Evolutionary conservation across 768 basidiomycete genomes (phyloP), one percentile per base, ranked within the genome.

Genomic region (Leucosporidium creatinivorum): DNA sequence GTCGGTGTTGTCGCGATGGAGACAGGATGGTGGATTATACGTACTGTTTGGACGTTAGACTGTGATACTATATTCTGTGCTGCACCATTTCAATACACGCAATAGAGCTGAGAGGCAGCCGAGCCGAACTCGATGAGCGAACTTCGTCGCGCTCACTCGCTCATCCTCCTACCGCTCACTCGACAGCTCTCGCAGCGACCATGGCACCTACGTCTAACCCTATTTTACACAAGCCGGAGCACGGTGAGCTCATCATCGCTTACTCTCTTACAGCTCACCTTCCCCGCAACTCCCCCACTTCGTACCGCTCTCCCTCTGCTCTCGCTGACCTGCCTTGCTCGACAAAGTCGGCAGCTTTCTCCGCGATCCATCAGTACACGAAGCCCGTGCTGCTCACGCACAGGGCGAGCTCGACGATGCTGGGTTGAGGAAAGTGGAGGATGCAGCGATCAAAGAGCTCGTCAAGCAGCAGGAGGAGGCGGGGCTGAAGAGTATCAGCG

Each of bases 271-370:
- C 39, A 60, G 18, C 44, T 25, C 39, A 7, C 21, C 23, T 21
- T 60, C 39, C 25, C 39, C 18, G 58, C 15, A n/a, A 10, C 39
- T n/a, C n/a, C 36, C 23, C 58, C 33, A 60, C 15, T 19, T 60
- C 15, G 9, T 17, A 33, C 31, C 30, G 10, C 58, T 9, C 39
- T 59, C 25, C 6, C 28, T 8, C 17, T 57, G 9, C 56, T 21
- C 50, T 51, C 50, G 50, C 25, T 51, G 19, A 21, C 50, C 50
- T 8, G 4, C 21, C 8, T 23, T 25, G 21, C 50, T n/a, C 48
- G 15, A 28, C 49, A 17, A 47, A 61, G 73, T 75, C 63, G 75
- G 75, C 25, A 73, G 71, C 31, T 74, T 74, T 68, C 70, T 76
- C 44, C 72, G 75, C 33, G 74, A 74, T n/a, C 39, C 62, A 21